Evolutionary conservation across 2,329 filamentous ascomycete genomes (phyloP), one percentile per base, ranked within the genome.

Genomic region (Penicillium aurantiogriseum): DNA sequence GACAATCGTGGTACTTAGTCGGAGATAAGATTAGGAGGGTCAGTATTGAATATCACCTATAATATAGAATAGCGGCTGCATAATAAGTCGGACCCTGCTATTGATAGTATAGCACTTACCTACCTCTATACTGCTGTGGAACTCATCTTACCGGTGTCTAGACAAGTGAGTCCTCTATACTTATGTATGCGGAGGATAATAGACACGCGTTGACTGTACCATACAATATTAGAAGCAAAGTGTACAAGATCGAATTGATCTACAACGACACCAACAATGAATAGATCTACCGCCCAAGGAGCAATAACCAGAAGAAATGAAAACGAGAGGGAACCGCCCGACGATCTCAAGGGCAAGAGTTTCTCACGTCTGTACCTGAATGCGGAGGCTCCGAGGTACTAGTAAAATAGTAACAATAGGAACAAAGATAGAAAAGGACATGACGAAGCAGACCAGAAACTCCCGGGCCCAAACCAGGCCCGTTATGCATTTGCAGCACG

Each of bases 401-500:
- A 33, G 27, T 23, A 33, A 45, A 2, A 17, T 39, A 29, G n/a
- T 38, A 40, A 52, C 5, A 21, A 52, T 45, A 45, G 13, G 17
- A 47, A 57, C 47, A 62, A 63, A 50, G 23, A 65, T 61, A 57
- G 11, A 46, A 45, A 46, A 15, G 33, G 19, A 27, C 42, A 47
- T 60, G 58, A 56, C 29, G 49, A 56, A 27, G 51, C 53, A 46
- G 49, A 58, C 39, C 55, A 51, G 57, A 51, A 65, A 67, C 60
- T 63, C 64, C 66, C 43, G 58, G 57, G 57, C 63, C 49, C 58
- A 54, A 59, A 35, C 57, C 51, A 50, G 59, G 54, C 58, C 62
- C 57, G 61, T 40, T 61, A 67, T 67, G 64, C 65, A 65, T 65
- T 55, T 49, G 52, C 48, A 57, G 55, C 59, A 54, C 53, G 47